A percentile compares a stretch with the other conserved stretches of the same genome.
These are phyloP conservation scores for Aquilaria sinensis DNA, from an alignment of 345 rosid genomes.

Conservation along the genomic window DNA sequence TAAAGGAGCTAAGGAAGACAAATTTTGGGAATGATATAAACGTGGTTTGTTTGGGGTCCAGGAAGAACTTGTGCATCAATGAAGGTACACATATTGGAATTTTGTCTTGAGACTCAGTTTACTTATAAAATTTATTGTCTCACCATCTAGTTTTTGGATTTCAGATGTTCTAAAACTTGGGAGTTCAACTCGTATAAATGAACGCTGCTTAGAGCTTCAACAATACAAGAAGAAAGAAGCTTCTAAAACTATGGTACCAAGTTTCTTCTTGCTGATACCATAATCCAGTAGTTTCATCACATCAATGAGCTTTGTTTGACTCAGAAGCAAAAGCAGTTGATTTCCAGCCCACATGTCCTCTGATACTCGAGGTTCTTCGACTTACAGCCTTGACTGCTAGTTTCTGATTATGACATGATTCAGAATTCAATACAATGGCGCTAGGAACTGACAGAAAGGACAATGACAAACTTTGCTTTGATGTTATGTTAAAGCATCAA, in stretches of 20 bases:
- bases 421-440: no score
- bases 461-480: no score
- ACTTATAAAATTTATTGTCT: constrained; percentile 3
- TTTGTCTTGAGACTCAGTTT: neutral
- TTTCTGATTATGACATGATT: no score
- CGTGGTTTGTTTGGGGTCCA: constrained; percentile 71
- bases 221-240: constrained; percentile 46
- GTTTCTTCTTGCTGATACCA: constrained; percentile 3
- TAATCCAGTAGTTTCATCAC: constrained; percentile 3
- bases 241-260: constrained; percentile 64
- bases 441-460: no score
- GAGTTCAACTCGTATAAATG: constrained; percentile 56
- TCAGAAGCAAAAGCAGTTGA: neutral
- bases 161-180: constrained; percentile 73
- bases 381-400: no score
- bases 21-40: constrained; percentile 40
- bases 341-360: neutral
- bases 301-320: neutral
- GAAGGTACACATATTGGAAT: constrained; percentile 38
- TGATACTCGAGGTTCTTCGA: no score
- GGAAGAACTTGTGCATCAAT: constrained; percentile 84
- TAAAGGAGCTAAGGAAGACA: constrained; percentile 79
- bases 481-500: no score
- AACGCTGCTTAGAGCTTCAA: constrained; percentile 86
- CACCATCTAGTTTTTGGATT: constrained; percentile 14